phyloP scores from a whole-genome alignment of 2,329 filamentous ascomycete genomes.

The Hypoxylon sp. region DNA sequence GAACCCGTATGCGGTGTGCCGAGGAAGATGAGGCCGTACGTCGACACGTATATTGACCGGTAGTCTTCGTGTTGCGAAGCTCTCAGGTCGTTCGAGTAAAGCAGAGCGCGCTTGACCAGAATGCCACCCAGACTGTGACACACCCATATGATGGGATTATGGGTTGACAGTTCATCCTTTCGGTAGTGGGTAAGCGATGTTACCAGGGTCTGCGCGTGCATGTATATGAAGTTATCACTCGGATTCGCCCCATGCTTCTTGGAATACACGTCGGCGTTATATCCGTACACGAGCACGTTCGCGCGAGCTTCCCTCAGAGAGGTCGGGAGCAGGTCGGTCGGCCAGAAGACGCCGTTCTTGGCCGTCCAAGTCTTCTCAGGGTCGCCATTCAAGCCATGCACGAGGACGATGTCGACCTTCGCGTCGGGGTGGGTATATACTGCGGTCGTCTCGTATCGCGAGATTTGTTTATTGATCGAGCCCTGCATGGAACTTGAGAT shows the following conservation, averaged over 20 bases:
- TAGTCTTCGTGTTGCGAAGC: conserved; percentile 68
- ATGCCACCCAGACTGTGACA: conserved; percentile 78
- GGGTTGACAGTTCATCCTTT: conserved; percentile 61
- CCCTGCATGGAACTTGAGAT: conserved; percentile 47
- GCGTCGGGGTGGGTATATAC: conserved; percentile 67
- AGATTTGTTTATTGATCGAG: conserved; percentile 58
- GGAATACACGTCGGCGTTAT: conserved; percentile 72
- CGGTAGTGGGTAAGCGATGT: conserved; percentile 69
- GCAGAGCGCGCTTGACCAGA: conserved; percentile 72
- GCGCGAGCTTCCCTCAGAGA: conserved; percentile 65
- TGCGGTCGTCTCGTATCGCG: conserved; percentile 65
- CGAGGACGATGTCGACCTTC: conserved; percentile 70
- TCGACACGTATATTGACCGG: conserved; percentile 75
- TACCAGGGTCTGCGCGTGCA: conserved; percentile 75
- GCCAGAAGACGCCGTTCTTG: conserved; percentile 71
- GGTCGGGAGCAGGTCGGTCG: conserved; percentile 69
- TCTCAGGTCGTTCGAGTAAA: conserved; percentile 70
- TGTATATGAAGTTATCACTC: conserved; percentile 72
- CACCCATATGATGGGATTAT: conserved; percentile 77
- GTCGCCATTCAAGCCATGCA: conserved; percentile 74
- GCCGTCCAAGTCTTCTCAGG: conserved; percentile 70
- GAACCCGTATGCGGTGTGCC: conserved; percentile 79
- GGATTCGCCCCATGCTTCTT: conserved; percentile 59
- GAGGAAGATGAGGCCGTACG: conserved; percentile 78
- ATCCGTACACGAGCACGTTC: conserved; percentile 75